Evolutionary conservation across 257 asterid genomes (phyloP).

Genomic region (Nicotiana noctiflora): DNA sequence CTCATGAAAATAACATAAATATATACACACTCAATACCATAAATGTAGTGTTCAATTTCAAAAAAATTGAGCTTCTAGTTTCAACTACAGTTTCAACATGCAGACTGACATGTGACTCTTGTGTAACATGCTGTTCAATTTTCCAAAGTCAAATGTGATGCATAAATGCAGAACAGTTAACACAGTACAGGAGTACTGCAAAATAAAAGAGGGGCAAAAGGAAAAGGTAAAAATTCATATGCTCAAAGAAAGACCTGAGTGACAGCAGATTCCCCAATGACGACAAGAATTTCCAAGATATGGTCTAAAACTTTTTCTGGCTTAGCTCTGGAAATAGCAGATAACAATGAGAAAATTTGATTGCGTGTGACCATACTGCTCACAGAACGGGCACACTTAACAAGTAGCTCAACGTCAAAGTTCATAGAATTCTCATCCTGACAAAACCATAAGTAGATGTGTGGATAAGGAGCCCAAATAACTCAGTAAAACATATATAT

Average conservation of each 20-base stretch:
- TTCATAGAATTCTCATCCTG: constrained; percentile 38
- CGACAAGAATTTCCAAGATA: constrained; percentile 54
- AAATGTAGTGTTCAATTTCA: not conserved
- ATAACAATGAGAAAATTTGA: constrained; percentile 67
- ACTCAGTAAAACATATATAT: not conserved
- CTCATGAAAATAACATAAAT: not conserved
- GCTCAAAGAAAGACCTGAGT: constrained; percentile 53
- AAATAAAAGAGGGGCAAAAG: not conserved
- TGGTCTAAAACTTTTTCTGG: constrained; percentile 76
- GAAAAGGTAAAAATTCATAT: not conserved
- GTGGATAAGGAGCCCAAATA: constrained; percentile 25
- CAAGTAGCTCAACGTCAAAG: constrained; percentile 57
- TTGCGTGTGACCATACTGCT: constrained; percentile 59
- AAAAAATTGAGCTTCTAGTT: not conserved
- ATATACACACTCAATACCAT: not conserved
- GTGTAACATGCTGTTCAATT: not conserved
- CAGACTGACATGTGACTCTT: not conserved
- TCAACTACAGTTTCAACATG: not conserved
- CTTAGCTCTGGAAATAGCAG: constrained; percentile 56
- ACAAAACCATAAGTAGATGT: constrained; percentile 13
- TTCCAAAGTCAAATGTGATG: not conserved
- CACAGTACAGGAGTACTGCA: not conserved
- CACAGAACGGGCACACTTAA: constrained; percentile 67
- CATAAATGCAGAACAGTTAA: not conserved
- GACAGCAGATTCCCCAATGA: constrained; percentile 65